Evolutionary conservation across 1,139 yeast species (phyloP).

Genomic region (Nakaseomyces glabratus): DNA sequence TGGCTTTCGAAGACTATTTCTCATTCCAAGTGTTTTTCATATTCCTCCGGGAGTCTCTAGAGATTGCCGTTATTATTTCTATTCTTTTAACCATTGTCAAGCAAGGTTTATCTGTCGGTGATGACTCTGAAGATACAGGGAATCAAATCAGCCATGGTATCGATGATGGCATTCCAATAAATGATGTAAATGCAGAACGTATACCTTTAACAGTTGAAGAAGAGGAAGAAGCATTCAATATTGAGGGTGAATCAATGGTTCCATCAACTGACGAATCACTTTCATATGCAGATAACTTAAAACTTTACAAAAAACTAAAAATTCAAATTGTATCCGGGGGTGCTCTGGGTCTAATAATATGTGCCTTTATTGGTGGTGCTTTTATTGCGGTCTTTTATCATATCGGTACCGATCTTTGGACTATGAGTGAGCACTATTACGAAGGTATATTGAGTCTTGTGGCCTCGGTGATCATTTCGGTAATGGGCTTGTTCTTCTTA

Average conservation of each 20-base stretch:
- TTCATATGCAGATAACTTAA: constrained; percentile 16
- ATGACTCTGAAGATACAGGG: constrained; percentile 10
- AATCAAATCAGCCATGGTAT: constrained; percentile 1
- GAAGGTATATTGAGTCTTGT: constrained; percentile 81
- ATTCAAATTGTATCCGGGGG: constrained; percentile 81
- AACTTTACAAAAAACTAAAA: constrained; percentile 50
- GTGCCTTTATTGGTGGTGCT: constrained; percentile 72
- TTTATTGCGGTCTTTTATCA: constrained; percentile 80
- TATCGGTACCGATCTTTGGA: constrained; percentile 76
- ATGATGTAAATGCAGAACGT: not conserved
- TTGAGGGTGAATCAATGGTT: constrained; percentile 6
- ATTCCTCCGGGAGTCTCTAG: constrained; percentile 81
- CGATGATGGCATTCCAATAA: constrained; percentile 6
- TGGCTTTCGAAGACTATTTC: constrained; percentile 31
- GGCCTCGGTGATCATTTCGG: constrained; percentile 73
- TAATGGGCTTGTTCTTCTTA: constrained; percentile 89
- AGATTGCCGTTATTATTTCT: constrained; percentile 82
- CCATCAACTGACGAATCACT: constrained; percentile 11
- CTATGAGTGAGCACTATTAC: constrained; percentile 81
- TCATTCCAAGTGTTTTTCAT: constrained; percentile 60
- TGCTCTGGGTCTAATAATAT: constrained; percentile 55
- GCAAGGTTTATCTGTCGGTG: constrained; percentile 40
- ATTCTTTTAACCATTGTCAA: constrained; percentile 82
- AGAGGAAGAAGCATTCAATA: constrained; percentile 23
- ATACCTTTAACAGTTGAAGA: constrained; percentile 22